A percentile compares a stretch with the other conserved stretches of the same genome.
Conservation (phyloP, 2,329 filamentous ascomycete genomes). For the Aspergillus hiratsukae region DNA sequence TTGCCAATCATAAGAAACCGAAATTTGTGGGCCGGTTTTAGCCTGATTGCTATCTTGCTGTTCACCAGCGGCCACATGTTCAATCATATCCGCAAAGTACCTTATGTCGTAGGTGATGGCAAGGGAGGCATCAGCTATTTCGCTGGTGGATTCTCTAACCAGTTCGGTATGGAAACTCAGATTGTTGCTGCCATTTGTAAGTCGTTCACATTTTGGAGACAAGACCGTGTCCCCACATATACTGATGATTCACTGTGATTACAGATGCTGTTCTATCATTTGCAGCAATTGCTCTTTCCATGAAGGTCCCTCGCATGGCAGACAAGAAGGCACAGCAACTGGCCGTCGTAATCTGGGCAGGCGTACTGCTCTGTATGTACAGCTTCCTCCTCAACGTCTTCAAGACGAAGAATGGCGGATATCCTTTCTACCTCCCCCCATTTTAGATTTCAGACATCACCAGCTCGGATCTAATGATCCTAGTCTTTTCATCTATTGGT, state of each 20-base stretch:
- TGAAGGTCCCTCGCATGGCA: slow-evolving; percentile 86
- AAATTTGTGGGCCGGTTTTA: slow-evolving; percentile 89
- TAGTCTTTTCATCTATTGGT: background rate
- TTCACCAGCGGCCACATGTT: slow-evolving; percentile 99
- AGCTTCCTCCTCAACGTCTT: slow-evolving; percentile 93
- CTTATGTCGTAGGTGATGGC: slow-evolving; percentile 82
- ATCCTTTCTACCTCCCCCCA: slow-evolving; percentile 89
- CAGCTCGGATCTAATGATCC: background rate
- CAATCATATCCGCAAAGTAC: slow-evolving; percentile 95
- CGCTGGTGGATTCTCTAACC: slow-evolving; percentile 85
- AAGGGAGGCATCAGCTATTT: slow-evolving; percentile 86
- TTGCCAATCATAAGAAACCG: slow-evolving; percentile 80
- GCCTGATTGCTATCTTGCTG: slow-evolving; percentile 80
- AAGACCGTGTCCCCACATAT: background rate
- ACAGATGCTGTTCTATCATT: slow-evolving; percentile 78
- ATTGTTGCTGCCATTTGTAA: slow-evolving; percentile 90
- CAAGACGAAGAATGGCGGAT: slow-evolving; percentile 88
- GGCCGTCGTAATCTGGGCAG: slow-evolving; percentile 74
- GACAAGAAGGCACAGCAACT: slow-evolving; percentile 74
- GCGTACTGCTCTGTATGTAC: slow-evolving; percentile 75
- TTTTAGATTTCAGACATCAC: slow-evolving; percentile 51
- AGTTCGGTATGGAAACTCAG: slow-evolving; percentile 92
- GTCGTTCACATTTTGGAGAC: slow-evolving; percentile 33
- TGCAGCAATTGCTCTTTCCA: slow-evolving; percentile 79
- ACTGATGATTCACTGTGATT: slow-evolving; percentile 13